phyloP scores from a whole-genome alignment of 108 stramenopile species.

The Nitzschia inconspicua region DNA sequence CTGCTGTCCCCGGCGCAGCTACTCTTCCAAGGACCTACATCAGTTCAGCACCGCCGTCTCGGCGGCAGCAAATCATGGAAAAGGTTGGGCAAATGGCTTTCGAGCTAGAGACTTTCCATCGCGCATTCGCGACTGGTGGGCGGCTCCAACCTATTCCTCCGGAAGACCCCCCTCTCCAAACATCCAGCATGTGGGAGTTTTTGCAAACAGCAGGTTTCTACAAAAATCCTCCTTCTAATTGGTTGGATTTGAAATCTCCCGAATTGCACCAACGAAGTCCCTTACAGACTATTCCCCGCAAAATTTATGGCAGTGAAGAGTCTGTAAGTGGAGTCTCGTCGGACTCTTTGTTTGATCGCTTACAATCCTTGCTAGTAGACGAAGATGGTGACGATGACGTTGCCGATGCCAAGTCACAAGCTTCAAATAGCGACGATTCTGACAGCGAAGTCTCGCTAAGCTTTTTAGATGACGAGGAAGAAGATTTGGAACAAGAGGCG shows the following conservation, averaged over 20 bases:
- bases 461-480: slow-evolving; percentile 34
- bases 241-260: slow-evolving; percentile 10
- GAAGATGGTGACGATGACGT: slow-evolving; percentile 32
- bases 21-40: slow-evolving; percentile 24
- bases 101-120: slow-evolving; percentile 5
- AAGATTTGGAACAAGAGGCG: slow-evolving; percentile 13
- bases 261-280: slow-evolving; percentile 15
- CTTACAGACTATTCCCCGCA: slow-evolving; percentile 4
- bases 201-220: slow-evolving; percentile 14
- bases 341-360: slow-evolving; percentile 43
- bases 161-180: slow-evolving; percentile 15
- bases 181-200: slow-evolving; percentile 24
- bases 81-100: slow-evolving; percentile 14
- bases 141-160: not conserved
- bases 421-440: slow-evolving; percentile 21
- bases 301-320: slow-evolving; percentile 8
- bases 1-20: not conserved
- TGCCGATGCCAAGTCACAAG: too few relatives aligned
- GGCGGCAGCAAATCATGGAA: slow-evolving; percentile 35
- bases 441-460: slow-evolving; percentile 16
- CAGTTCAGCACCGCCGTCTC: slow-evolving; percentile 20
- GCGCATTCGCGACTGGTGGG: not conserved
- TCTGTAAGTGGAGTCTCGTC: not conserved
- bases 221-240: not conserved
- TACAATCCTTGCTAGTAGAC: slow-evolving; percentile 66